Percentiles rank a stretch among this genome's conserved stretches.
These are phyloP conservation scores for Aulographum hederae DNA, from an alignment of 2,329 filamentous ascomycete species.

Conservation along the genomic window DNA sequence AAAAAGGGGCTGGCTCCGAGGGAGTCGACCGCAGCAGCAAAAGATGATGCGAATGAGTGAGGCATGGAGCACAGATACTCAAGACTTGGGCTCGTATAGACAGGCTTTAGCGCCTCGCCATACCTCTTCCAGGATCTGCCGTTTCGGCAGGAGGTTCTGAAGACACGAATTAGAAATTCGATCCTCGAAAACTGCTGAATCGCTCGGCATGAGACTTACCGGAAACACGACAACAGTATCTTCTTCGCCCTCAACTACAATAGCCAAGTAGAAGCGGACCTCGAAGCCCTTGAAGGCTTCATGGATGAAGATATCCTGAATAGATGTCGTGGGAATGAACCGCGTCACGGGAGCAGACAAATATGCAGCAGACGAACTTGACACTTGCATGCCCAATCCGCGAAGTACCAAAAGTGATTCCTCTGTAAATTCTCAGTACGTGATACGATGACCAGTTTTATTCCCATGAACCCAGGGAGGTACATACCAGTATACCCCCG, in stretches of 20 bases:
- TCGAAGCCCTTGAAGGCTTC: constrained; percentile 89
- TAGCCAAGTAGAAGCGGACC: constrained; percentile 73
- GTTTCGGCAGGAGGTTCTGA: constrained; percentile 49
- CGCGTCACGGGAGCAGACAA: constrained; percentile 43
- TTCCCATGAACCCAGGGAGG: constrained; percentile 5
- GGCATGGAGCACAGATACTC: constrained; percentile 7
- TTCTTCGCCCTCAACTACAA: constrained; percentile 77
- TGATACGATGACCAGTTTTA: constrained; percentile 5
- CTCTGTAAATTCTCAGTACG: constrained; percentile 33
- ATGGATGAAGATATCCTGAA: constrained; percentile 85
- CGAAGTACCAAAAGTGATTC: constrained; percentile 81
- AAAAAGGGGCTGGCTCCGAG: constrained; percentile 9
- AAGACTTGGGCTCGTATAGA: constrained; percentile 50
- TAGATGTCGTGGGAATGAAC: constrained; percentile 79
- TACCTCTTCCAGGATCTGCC: constrained; percentile 64
- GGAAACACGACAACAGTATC: constrained; percentile 94
- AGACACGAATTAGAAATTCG: neutral
- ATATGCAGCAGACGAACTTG: constrained; percentile 50
- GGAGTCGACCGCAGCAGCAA: neutral
- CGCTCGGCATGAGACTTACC: constrained; percentile 26
- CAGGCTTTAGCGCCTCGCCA: constrained; percentile 76
- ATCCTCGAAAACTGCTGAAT: no score
- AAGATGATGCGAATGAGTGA: constrained; percentile 2
- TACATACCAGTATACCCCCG: constrained; percentile 32
- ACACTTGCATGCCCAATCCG: constrained; percentile 80